A percentile compares a stretch with the other conserved stretches of the same genome.
phyloP scores from a whole-genome alignment of 192 early-diverging fungal species.

The Coemansia sp. region DNA sequence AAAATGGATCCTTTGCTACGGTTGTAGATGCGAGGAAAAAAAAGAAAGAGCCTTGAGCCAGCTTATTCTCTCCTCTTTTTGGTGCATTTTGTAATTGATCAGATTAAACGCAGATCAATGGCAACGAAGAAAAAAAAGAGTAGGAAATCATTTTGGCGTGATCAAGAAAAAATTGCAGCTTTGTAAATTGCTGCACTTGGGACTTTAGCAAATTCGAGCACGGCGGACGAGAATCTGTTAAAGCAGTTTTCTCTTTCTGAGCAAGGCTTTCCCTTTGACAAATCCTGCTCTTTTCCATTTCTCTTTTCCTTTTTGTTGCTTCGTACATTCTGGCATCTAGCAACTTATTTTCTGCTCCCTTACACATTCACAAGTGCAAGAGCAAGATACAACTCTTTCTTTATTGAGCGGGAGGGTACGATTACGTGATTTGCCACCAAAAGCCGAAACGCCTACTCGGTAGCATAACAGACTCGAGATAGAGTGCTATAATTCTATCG shows the following conservation, averaged over 20 bases:
- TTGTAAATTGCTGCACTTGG: conserved; percentile 41
- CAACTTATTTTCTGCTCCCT: not conserved
- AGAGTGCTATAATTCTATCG: conserved; percentile 13
- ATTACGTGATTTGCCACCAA: conserved; percentile 1
- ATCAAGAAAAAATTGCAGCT: conserved; percentile 11
- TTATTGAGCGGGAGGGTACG: not conserved
- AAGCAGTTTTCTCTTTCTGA: conserved; percentile 1
- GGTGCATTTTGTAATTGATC: no score
- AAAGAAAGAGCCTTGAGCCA: conserved; percentile 12
- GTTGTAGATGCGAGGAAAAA: conserved; percentile 26
- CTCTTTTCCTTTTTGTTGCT: conserved; percentile 2
- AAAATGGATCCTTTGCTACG: conserved; percentile 23
- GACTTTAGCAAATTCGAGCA: conserved; percentile 17
- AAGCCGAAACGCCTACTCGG: conserved; percentile 1
- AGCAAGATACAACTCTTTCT: not conserved
- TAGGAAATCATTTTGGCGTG: no score
- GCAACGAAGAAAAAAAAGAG: no score
- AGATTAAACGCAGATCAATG: no score
- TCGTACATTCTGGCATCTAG: conserved; percentile 1
- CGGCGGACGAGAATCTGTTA: conserved; percentile 64
- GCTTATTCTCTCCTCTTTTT: no score
- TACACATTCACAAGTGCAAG: not conserved
- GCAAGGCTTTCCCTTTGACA: not conserved
- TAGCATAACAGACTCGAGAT: not conserved
- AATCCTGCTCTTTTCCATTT: not conserved